phyloP scores from a whole-genome alignment of 805 yeast species.

The Hanseniaspora lachancei region DNA sequence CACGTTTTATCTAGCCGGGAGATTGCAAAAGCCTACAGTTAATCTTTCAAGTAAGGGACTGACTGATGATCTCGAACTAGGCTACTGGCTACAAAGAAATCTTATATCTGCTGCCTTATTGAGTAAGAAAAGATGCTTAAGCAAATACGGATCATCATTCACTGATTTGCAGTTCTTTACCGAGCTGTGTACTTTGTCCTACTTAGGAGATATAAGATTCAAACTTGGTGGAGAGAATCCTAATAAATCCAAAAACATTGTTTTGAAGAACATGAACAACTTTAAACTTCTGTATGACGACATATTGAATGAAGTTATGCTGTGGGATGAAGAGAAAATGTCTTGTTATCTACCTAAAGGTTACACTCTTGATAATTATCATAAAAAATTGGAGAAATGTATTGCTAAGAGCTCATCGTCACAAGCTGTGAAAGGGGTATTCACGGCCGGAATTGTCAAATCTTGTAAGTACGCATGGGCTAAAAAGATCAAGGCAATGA shows the following conservation, averaged over 20 bases:
- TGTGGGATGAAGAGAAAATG: conserved; percentile 18
- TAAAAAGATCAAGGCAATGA: conserved; percentile 37
- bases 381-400: conserved; percentile 34
- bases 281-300: conserved; percentile 71
- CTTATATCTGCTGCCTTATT: conserved; percentile 64
- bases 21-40: conserved; percentile 80
- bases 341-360: conserved; percentile 29
- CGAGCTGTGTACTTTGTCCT: conserved; percentile 67
- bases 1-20: conserved; percentile 75
- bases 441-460: conserved; percentile 72
- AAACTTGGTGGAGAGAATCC: conserved; percentile 85
- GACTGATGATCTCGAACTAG: conserved; percentile 38
- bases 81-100: conserved; percentile 62
- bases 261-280: conserved; percentile 52
- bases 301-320: conserved; percentile 28
- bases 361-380: conserved; percentile 29
- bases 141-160: conserved; percentile 30
- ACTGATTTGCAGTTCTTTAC: conserved; percentile 57
- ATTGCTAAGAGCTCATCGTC: conserved; percentile 57
- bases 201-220: conserved; percentile 83
- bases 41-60: conserved; percentile 31
- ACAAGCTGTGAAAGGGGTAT: conserved; percentile 70
- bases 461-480: conserved; percentile 65
- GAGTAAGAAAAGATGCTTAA: conserved; percentile 29
- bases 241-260: conserved; percentile 73